Evolutionary conservation across 495 filamentous ascomycete species (phyloP).

Genomic region (Trypethelium eluteriae): DNA sequence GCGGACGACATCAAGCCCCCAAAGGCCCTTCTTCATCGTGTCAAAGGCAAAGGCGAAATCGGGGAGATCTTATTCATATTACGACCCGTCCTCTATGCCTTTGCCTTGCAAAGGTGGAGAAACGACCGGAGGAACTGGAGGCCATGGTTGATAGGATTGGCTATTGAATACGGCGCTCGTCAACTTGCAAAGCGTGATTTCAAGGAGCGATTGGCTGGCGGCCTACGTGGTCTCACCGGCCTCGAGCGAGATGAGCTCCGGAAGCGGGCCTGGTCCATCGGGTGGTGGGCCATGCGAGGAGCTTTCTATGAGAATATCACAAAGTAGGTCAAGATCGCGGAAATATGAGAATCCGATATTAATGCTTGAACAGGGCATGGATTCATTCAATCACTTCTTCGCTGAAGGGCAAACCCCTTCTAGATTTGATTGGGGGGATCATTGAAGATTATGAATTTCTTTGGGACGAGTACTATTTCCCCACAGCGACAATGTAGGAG

Average conservation of each 20-base stretch:
- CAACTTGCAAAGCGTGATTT: constrained; percentile 71
- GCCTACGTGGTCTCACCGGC: constrained; percentile 62
- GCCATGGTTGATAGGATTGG: constrained; percentile 84
- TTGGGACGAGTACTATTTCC: constrained; percentile 97
- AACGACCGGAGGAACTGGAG: constrained; percentile 59
- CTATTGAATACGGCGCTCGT: constrained; percentile 76
- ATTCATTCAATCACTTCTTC: constrained; percentile 54
- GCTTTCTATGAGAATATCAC: constrained; percentile 94
- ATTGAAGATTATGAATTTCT: constrained; percentile 94
- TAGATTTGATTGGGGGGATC: constrained; percentile 71
- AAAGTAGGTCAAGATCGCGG: constrained; percentile 46
- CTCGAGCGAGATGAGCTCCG: constrained; percentile 82
- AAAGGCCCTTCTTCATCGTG: constrained; percentile 66
- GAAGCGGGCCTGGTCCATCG: constrained; percentile 78
- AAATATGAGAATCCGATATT: constrained; percentile 23
- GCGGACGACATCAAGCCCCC: constrained; percentile 95
- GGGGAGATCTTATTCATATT: constrained; percentile 89
- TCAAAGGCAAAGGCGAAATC: constrained; percentile 61
- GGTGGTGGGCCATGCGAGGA: constrained; percentile 92
- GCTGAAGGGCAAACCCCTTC: constrained; percentile 65
- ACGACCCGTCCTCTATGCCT: constrained; percentile 78
- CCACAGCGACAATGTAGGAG: constrained; percentile 56
- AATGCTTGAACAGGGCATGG: constrained; percentile 45
- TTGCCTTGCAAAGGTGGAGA: constrained; percentile 66
- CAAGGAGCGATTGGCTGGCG: constrained; percentile 57